Evolutionary conservation across 2,329 filamentous ascomycete species (phyloP), one percentile per base, ranked within the genome.

Genomic region (Phyllosticta ampelicida): DNA sequence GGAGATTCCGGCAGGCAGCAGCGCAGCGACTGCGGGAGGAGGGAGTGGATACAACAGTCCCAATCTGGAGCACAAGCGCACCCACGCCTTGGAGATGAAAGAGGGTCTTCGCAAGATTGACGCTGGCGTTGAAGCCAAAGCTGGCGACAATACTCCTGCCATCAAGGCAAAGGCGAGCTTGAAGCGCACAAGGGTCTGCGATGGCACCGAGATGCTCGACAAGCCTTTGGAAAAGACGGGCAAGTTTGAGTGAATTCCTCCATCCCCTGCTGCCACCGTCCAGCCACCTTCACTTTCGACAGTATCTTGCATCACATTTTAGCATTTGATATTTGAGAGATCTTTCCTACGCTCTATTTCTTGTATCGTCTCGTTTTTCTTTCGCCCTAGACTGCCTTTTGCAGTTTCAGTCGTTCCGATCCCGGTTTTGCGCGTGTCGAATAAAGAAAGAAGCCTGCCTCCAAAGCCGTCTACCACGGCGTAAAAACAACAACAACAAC

Each of bases 31-130:
- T 0, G 76, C 75, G 2, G 76, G 74, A 3, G 76, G 75, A 11
- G 76, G 77, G 6, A 77, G 74, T 49, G 77, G 77, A 0, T 77
- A 75, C 59, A 74, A 72, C 44, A 76, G 67, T 51, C 77, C 77
- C 11, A 28, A 18, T 4, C 53, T 9, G 63, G 63, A 21, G 61
- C 30, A 36, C 60, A 13, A 63, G 60, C 8, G 3, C 13, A 44
- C 13, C n/a, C 36, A 13, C 13, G 36, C n/a, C 8, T 13, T 6
- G 55, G 60, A 4, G 29, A 62, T 8, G 61, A 56, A 10, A 59
- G 57, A 10, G 64, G 36, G 67, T 66, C 58, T 58, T 63, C 23
- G 29, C 62, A 10, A 60, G 63, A 28, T 13, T 9, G 20, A 44
- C 36, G 3, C 16, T 20, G n/a, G 18, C 13, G 20, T 10, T 5